Evolutionary conservation across 768 basidiomycete species (phyloP).

Genomic region (Suillus variegatus): DNA sequence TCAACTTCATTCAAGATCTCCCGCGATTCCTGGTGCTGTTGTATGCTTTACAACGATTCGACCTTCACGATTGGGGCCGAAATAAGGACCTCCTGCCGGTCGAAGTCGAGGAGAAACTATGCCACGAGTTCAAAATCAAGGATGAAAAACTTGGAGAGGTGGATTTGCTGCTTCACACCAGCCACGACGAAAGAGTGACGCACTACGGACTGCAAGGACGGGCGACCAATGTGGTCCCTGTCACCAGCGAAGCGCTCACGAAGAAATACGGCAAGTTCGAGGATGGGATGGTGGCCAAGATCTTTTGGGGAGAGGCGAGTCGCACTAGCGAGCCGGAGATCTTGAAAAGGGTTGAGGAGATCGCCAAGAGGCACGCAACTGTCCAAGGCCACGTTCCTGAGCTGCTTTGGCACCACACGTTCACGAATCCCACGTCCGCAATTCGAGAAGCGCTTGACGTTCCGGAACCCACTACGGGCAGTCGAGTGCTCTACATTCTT

Average conservation of each 20-base stretch:
- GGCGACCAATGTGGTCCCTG: not conserved
- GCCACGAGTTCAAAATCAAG: not conserved
- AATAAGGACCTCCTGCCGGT: not conserved
- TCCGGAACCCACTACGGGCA: not conserved
- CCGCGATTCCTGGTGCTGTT: not conserved
- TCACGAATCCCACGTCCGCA: not conserved
- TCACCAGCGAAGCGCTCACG: not conserved
- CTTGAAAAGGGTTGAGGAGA: not conserved
- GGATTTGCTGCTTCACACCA: not conserved
- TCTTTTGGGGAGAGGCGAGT: not conserved
- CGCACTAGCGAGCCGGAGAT: not conserved
- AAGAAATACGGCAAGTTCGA: not conserved
- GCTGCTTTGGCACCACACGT: not conserved
- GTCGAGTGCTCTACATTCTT: not conserved
- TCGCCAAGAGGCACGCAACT: not conserved
- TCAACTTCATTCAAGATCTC: not conserved
- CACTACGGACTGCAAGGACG: not conserved
- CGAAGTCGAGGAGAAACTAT: not conserved
- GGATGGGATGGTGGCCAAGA: not conserved
- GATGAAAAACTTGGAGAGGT: not conserved
- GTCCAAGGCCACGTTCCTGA: not conserved
- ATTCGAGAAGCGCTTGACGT: not conserved
- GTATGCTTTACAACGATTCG: not conserved
- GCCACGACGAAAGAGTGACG: not conserved
- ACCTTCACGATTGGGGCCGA: not conserved